These are phyloP conservation scores for Nakazawaea holstii DNA, from an alignment of 805 yeast species.

Conservation along the genomic window DNA sequence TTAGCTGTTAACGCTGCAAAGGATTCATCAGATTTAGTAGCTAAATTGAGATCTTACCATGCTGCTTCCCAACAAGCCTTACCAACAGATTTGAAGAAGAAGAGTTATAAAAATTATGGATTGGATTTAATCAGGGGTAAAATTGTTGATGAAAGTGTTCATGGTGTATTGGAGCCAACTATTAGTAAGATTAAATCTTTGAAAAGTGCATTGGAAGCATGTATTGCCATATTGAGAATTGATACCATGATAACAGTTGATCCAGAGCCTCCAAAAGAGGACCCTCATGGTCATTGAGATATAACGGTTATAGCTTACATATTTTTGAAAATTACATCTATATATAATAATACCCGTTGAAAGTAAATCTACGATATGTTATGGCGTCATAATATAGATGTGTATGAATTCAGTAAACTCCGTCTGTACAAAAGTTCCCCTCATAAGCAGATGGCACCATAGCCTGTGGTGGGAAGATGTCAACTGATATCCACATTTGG, in stretches of 20 bases:
- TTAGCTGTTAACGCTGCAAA: conserved; percentile 96
- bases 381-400: no score
- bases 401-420: no score
- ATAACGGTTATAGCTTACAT: no score
- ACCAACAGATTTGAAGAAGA: conserved; percentile 78
- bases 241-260: conserved; percentile 98
- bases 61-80: conserved; percentile 89
- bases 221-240: conserved; percentile 93
- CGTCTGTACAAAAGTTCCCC: no score
- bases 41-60: conserved; percentile 93
- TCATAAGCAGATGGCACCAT: no score
- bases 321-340: no score
- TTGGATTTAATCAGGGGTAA: conserved; percentile 88
- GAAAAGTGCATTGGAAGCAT: conserved; percentile 96
- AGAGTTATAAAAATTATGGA: conserved; percentile 86
- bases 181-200: conserved; percentile 87
- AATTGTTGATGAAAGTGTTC: conserved; percentile 74
- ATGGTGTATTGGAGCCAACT: conserved; percentile 95
- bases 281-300: conserved; percentile 74
- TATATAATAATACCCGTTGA: no score
- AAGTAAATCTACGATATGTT: no score
- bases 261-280: conserved; percentile 91
- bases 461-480: no score
- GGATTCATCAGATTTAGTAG: conserved; percentile 90
- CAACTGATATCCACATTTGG: no score